Conservation (phyloP, 306 rosid species). For the Dryas octopetala region DNA sequence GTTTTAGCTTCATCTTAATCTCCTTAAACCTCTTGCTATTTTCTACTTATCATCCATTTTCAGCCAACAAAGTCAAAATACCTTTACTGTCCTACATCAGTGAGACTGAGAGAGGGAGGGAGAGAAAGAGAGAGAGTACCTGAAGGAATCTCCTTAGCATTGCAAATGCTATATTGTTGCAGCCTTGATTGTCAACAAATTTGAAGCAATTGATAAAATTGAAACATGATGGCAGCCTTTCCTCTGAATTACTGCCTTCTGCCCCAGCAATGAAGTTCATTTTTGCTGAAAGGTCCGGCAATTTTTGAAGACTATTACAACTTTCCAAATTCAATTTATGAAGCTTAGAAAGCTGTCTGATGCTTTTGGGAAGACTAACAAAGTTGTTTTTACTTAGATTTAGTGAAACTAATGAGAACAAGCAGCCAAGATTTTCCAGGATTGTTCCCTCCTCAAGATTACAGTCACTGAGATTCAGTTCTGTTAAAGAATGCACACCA, state of each 20-base stretch:
- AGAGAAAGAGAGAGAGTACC: too few relatives aligned
- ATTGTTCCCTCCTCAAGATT: conserved; percentile 8
- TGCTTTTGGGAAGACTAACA: conserved; percentile 11
- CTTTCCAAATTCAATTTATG: background rate
- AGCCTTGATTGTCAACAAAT: background rate
- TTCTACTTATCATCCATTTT: too few relatives aligned
- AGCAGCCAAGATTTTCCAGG: conserved; percentile 2
- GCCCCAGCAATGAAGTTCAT: background rate
- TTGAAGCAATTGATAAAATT: background rate
- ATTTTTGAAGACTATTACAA: conserved; percentile 15
- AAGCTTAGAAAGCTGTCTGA: conserved; percentile 20
- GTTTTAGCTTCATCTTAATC: too few relatives aligned
- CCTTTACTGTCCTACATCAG: too few relatives aligned
- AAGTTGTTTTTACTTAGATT: conserved; percentile 18
- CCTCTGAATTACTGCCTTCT: conserved; percentile 13
- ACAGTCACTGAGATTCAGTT: conserved; percentile 10
- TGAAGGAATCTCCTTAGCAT: background rate
- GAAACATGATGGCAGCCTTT: background rate
- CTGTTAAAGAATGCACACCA: conserved; percentile 15
- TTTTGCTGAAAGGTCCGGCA: conserved; percentile 25
- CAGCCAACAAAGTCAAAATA: too few relatives aligned
- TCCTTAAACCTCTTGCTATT: too few relatives aligned
- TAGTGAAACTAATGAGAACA: conserved; percentile 3
- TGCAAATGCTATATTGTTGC: background rate
- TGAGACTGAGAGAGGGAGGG: too few relatives aligned